Evolutionary conservation across 345 rosid species (phyloP).

Genomic region (Sapria himalayana): DNA sequence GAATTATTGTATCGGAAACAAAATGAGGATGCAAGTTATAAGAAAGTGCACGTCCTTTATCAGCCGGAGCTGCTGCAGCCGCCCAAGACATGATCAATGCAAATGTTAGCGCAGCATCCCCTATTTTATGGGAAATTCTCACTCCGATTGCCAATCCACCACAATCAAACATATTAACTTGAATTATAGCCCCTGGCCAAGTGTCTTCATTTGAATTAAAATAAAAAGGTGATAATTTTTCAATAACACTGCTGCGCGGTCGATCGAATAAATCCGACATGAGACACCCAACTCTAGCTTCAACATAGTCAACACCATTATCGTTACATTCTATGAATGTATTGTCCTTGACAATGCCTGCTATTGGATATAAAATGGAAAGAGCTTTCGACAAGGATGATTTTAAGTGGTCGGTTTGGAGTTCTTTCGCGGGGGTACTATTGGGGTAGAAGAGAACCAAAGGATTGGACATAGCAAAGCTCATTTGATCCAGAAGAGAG

Average conservation of each 20-base stretch:
- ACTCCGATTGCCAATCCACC: not conserved
- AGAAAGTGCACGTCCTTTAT: no score
- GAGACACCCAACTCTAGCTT: slow-evolving; percentile 11
- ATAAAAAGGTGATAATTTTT: not conserved
- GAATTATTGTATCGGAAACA: not conserved
- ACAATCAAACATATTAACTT: not conserved
- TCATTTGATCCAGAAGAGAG: slow-evolving; percentile 4
- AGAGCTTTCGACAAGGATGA: slow-evolving; percentile 10
- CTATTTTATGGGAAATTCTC: not conserved
- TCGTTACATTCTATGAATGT: slow-evolving; percentile 15
- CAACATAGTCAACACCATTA: slow-evolving; percentile 12
- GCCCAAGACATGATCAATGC: not conserved
- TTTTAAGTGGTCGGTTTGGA: slow-evolving; percentile 7
- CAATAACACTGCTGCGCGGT: not conserved
- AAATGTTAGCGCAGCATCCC: not conserved
- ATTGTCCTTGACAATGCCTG: slow-evolving; percentile 16
- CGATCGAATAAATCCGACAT: slow-evolving; percentile 7
- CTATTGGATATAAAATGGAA: slow-evolving; percentile 13
- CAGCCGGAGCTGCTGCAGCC: no score
- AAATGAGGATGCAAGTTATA: no score
- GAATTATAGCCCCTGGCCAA: not conserved
- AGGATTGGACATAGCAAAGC: not conserved
- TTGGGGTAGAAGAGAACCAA: not conserved
- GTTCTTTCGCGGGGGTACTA: no score
- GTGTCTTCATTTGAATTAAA: not conserved